phyloP scores from a whole-genome alignment of 192 early-diverging fungal species.

The Geranomyces michiganensis region DNA sequence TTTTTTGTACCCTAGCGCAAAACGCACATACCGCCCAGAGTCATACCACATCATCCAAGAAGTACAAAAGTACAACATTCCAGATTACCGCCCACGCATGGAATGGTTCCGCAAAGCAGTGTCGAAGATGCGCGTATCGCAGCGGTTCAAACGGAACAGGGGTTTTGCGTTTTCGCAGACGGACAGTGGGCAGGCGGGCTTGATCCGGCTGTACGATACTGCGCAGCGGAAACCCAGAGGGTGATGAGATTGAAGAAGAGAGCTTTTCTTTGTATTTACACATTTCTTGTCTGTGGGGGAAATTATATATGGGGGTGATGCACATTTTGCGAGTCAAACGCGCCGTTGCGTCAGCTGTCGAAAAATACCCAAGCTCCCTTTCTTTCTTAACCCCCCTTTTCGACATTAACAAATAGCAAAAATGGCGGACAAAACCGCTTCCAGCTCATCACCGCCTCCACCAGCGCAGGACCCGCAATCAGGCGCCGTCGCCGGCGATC shows the following conservation, averaged over 20 bases:
- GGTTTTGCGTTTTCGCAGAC: conserved; percentile 99
- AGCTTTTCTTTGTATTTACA: too few relatives aligned
- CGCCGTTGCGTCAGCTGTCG: not conserved
- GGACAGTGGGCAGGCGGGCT: conserved; percentile 87
- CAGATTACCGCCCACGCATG: conserved; percentile 95
- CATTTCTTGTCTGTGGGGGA: too few relatives aligned
- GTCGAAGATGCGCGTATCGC: conserved; percentile 86
- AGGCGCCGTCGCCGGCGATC: too few relatives aligned
- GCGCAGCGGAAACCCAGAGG: conserved; percentile 43
- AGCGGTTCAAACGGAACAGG: conserved; percentile 87
- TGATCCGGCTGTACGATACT: conserved; percentile 80
- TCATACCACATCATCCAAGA: conserved; percentile 99
- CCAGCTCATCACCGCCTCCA: too few relatives aligned
- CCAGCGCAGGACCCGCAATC: too few relatives aligned
- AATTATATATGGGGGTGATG: too few relatives aligned
- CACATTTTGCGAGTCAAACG: not conserved
- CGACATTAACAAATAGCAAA: too few relatives aligned
- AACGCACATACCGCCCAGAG: conserved; percentile 82
- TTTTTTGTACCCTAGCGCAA: conserved; percentile 53
- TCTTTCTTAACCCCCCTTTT: too few relatives aligned
- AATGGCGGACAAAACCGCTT: too few relatives aligned
- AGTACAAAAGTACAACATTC: conserved; percentile 99
- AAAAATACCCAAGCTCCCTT: not conserved
- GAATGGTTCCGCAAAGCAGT: conserved; percentile 99
- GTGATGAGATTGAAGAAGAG: not conserved